Evolutionary conservation across 2,329 filamentous ascomycete genomes (phyloP).

Genomic region (Penicillium sp.): DNA sequence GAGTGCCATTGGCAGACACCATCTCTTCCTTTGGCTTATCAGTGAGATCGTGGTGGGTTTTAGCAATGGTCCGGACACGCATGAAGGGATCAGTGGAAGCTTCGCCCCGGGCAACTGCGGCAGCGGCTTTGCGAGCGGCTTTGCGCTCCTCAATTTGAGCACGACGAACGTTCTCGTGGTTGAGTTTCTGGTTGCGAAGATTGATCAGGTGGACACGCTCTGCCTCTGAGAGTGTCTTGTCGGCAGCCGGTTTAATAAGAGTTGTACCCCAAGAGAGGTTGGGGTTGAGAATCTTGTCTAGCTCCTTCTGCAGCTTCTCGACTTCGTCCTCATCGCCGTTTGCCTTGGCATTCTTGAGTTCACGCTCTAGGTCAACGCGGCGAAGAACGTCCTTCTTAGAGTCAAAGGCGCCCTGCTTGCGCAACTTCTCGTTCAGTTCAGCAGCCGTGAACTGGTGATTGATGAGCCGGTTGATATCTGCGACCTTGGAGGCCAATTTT

Average conservation of each 20-base stretch:
- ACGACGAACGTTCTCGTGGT: conserved; percentile 85
- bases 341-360: conserved; percentile 65
- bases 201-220: conserved; percentile 83
- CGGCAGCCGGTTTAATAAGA: conserved; percentile 56
- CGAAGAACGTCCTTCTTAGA: conserved; percentile 65
- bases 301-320: conserved; percentile 49
- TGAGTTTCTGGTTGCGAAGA: conserved; percentile 75
- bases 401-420: conserved; percentile 66
- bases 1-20: conserved; percentile 30
- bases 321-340: conserved; percentile 61
- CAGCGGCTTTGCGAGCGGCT: conserved; percentile 59
- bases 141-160: conserved; percentile 80
- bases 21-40: conserved; percentile 31
- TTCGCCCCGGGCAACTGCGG: conserved; percentile 63
- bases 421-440: conserved; percentile 77
- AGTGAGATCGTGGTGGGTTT: conserved; percentile 65
- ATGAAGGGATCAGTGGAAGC: conserved; percentile 54
- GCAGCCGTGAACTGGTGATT: conserved; percentile 78
- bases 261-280: conserved; percentile 72
- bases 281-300: conserved; percentile 49
- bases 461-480: conserved; percentile 76
- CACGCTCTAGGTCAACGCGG: conserved; percentile 64
- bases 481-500: conserved; percentile 67
- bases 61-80: conserved; percentile 65
- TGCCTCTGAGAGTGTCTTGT: conserved; percentile 62